Conservation (phyloP, 371 early-diverging fungal species). For the Rhizopus sp. region DNA sequence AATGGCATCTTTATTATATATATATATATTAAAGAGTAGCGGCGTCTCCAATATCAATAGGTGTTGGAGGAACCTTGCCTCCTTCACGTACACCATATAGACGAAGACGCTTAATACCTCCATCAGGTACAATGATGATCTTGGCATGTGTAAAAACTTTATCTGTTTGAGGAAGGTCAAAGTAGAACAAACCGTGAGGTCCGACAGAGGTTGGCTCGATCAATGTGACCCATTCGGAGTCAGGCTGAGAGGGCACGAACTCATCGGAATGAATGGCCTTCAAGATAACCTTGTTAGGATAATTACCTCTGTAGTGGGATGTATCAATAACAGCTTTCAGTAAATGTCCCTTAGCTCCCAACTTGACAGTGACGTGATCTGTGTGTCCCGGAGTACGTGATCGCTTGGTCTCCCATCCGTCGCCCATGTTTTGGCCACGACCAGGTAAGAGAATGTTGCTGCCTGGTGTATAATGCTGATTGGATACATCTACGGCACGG, state of each 20-base stretch:
- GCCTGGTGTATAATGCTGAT: slow-evolving; percentile 82
- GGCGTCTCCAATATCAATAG: slow-evolving; percentile 28
- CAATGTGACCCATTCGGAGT: slow-evolving; percentile 55
- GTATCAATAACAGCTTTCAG: slow-evolving; percentile 83
- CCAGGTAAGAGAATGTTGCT: slow-evolving; percentile 80
- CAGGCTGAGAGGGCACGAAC: slow-evolving; percentile 41
- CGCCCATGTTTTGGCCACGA: slow-evolving; percentile 67
- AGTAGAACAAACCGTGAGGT: slow-evolving; percentile 72
- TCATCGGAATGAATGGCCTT: slow-evolving; percentile 51
- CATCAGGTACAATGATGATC: slow-evolving; percentile 73
- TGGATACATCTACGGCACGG: slow-evolving; percentile 66
- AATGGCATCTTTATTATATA: slow-evolving; percentile 2
- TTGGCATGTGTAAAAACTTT: slow-evolving; percentile 66
- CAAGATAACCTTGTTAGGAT: slow-evolving; percentile 72
- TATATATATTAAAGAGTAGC: slow-evolving; percentile 16
- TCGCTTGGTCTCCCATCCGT: slow-evolving; percentile 85
- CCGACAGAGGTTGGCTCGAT: slow-evolving; percentile 43
- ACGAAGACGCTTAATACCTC: slow-evolving; percentile 79
- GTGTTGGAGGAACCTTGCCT: slow-evolving; percentile 34
- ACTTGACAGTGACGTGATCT: slow-evolving; percentile 73
- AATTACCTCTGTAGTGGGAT: slow-evolving; percentile 84
- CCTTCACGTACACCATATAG: slow-evolving; percentile 48
- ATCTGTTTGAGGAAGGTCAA: slow-evolving; percentile 58
- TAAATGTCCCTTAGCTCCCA: slow-evolving; percentile 80
- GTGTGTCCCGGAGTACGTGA: slow-evolving; percentile 67